These are phyloP conservation scores for Aspergillus alliaceus DNA, from an alignment of 2,329 filamentous ascomycete species.

Conservation along the genomic window DNA sequence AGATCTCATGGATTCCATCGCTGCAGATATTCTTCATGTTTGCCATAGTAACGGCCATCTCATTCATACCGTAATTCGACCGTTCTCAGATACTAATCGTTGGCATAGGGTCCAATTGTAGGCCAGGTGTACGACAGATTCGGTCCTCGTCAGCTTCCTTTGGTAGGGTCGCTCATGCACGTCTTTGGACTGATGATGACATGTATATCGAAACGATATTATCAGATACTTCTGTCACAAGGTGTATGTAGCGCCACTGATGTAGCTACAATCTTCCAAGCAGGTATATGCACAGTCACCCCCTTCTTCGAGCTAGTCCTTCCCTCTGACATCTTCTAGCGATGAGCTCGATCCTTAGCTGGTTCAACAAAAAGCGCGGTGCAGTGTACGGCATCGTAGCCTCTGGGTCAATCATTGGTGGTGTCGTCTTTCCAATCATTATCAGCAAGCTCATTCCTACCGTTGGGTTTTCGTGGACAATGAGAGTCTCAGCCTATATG, in stretches of 20 bases:
- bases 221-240: slow-evolving; percentile 54
- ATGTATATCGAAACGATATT: slow-evolving; percentile 51
- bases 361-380: slow-evolving; percentile 53
- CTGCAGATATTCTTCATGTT: slow-evolving; percentile 15
- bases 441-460: slow-evolving; percentile 51
- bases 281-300: background rate
- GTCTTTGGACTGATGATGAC: no score
- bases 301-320: background rate
- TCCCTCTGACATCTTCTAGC: background rate
- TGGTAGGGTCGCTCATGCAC: slow-evolving; percentile 51
- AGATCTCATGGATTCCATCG: slow-evolving; percentile 14
- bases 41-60: background rate
- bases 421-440: slow-evolving; percentile 61
- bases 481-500: slow-evolving; percentile 57
- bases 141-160: slow-evolving; percentile 56
- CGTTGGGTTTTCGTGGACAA: slow-evolving; percentile 55
- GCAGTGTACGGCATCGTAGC: slow-evolving; percentile 54
- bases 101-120: slow-evolving; percentile 45
- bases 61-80: background rate
- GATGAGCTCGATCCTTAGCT: slow-evolving; percentile 38
- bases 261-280: slow-evolving; percentile 20
- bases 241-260: slow-evolving; percentile 51
- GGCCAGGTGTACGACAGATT: slow-evolving; percentile 63
- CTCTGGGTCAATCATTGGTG: slow-evolving; percentile 54
- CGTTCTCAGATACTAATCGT: background rate